Evolutionary conservation across 768 basidiomycete genomes (phyloP).

Genomic region (Macrolepiota fuliginosa): DNA sequence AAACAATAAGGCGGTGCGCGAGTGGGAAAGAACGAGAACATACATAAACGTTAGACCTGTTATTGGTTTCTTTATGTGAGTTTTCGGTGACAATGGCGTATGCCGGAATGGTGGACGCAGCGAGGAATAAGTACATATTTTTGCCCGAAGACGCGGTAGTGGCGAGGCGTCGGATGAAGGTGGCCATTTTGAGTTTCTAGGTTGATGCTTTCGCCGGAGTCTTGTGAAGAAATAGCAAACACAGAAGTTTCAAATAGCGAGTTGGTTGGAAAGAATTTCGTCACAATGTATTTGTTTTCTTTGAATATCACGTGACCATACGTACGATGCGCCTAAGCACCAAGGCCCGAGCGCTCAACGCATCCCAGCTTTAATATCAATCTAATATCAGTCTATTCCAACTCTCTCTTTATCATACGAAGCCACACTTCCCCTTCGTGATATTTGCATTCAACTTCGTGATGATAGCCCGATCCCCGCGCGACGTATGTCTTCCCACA

Average conservation of each 20-base stretch:
- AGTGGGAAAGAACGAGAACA: background rate
- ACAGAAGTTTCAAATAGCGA: background rate
- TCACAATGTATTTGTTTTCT: too few relatives aligned
- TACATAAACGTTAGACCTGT: constrained; percentile 14
- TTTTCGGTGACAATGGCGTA: constrained; percentile 27
- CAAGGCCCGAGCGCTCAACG: too few relatives aligned
- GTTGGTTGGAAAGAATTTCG: too few relatives aligned
- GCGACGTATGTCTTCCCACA: background rate
- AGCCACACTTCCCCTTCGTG: too few relatives aligned
- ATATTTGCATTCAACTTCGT: too few relatives aligned
- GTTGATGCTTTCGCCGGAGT: background rate
- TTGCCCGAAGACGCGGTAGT: constrained; percentile 43
- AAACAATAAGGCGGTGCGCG: background rate
- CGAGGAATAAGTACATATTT: constrained; percentile 32
- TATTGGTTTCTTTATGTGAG: background rate
- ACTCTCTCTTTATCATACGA: background rate
- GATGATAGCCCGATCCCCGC: background rate
- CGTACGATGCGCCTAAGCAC: background rate
- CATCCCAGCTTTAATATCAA: too few relatives aligned
- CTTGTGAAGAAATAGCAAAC: background rate
- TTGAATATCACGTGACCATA: too few relatives aligned
- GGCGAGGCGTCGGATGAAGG: constrained; percentile 49
- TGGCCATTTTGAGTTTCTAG: constrained; percentile 35
- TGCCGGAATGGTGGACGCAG: constrained; percentile 27
- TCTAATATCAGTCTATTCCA: too few relatives aligned